Evolutionary conservation across 139 green algal genomes (phyloP).

Genomic region (Coccomyxa sp.): DNA sequence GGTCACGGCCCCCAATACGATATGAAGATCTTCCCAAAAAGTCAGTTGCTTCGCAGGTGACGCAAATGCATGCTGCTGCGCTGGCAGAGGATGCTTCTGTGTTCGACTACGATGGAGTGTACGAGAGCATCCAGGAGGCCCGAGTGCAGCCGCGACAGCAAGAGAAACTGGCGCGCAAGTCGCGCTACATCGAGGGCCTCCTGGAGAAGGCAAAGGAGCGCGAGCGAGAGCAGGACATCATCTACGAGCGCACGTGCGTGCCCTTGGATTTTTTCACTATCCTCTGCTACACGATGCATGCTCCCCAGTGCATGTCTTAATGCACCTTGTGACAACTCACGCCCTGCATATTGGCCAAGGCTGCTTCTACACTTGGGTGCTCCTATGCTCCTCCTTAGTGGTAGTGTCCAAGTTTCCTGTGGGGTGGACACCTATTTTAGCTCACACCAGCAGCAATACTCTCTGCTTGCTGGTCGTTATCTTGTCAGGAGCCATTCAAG

Average conservation of each 20-base stretch:
- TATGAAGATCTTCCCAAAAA: not conserved
- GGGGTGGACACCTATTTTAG: no score
- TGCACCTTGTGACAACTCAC: not conserved
- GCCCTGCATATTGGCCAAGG: not conserved
- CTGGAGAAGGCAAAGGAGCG: slow-evolving; percentile 78
- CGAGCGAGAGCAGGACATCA: slow-evolving; percentile 79
- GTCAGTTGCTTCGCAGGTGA: slow-evolving; percentile 45
- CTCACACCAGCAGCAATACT: no score
- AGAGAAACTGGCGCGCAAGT: slow-evolving; percentile 59
- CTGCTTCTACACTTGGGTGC: no score
- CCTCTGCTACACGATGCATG: not conserved
- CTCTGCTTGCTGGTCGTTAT: no score
- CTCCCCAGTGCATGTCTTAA: not conserved
- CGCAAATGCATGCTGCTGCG: slow-evolving; percentile 70
- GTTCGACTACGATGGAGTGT: slow-evolving; percentile 94
- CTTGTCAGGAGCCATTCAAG: no score
- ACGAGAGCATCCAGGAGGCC: slow-evolving; percentile 74
- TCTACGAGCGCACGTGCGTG: slow-evolving; percentile 59
- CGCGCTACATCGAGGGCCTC: slow-evolving; percentile 72
- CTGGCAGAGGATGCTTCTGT: slow-evolving; percentile 81
- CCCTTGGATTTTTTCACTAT: not conserved
- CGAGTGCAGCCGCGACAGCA: slow-evolving; percentile 48
- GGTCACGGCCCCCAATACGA: no score
- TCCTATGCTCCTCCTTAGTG: no score
- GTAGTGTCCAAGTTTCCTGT: no score